A percentile compares a stretch with the other conserved stretches of the same genome.
Conservation (phyloP, 2,329 filamentous ascomycete genomes). For the Penicillium sp. region DNA sequence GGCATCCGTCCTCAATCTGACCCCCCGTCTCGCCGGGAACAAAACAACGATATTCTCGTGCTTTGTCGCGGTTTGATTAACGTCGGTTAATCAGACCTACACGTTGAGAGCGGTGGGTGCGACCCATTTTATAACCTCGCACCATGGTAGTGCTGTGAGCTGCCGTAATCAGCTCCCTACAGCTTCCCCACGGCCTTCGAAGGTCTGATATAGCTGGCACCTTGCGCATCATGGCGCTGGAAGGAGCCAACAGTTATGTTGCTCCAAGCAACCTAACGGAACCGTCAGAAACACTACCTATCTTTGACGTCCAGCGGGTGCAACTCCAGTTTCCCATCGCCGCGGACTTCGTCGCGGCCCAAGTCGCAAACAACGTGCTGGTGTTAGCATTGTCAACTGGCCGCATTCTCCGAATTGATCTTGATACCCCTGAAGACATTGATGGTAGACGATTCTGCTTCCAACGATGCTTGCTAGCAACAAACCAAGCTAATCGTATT, state of each 20-base stretch:
- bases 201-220: conserved; percentile 29
- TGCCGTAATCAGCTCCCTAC: conserved; percentile 16
- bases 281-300: conserved; percentile 68
- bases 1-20: no score
- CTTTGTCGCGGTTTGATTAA: no score
- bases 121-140: no score
- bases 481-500: conserved; percentile 16
- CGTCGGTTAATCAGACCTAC: no score
- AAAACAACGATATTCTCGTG: no score
- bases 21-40: no score
- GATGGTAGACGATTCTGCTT: conserved; percentile 61
- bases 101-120: no score
- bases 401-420: conserved; percentile 87
- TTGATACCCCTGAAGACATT: conserved; percentile 91
- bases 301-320: conserved; percentile 92
- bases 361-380: conserved; percentile 96
- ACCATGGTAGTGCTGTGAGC: no score
- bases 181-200: conserved; percentile 16
- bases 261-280: conserved; percentile 63
- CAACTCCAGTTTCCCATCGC: conserved; percentile 92
- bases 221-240: conserved; percentile 63
- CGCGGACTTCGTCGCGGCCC: conserved; percentile 91
- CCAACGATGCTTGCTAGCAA: conserved; percentile 10
- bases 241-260: conserved; percentile 69
- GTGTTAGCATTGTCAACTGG: conserved; percentile 89